These are phyloP conservation scores for Apiospora rasikravindrae DNA, from an alignment of 2,329 filamentous ascomycete genomes.

Conservation along the genomic window DNA sequence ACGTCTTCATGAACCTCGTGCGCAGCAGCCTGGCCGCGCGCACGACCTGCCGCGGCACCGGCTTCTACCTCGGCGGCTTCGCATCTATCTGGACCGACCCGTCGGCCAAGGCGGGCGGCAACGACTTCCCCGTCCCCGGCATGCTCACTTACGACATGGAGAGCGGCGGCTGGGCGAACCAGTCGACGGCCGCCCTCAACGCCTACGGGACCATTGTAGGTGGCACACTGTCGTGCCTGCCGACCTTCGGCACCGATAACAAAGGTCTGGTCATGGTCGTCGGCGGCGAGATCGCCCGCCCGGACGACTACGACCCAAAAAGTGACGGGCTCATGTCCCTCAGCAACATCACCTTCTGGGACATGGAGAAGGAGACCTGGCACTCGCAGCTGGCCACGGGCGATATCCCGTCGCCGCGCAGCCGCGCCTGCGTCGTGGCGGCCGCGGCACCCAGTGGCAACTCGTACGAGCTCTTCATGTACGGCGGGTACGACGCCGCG, in stretches of 20 bases:
- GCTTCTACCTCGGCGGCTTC: slow-evolving; percentile 20
- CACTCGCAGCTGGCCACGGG: slow-evolving; percentile 21
- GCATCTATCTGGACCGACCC: slow-evolving; percentile 19
- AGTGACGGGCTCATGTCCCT: not conserved
- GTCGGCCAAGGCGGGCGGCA: not conserved
- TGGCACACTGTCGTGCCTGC: slow-evolving; percentile 19
- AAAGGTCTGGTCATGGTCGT: slow-evolving; percentile 12
- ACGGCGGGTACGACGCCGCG: slow-evolving; percentile 20
- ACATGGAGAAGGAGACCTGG: slow-evolving; percentile 22
- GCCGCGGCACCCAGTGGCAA: not conserved
- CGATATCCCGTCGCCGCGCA: slow-evolving; percentile 21
- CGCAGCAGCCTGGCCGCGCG: slow-evolving; percentile 5
- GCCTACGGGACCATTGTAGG: slow-evolving; percentile 14
- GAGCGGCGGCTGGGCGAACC: slow-evolving; percentile 21
- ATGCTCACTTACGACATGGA: slow-evolving; percentile 23
- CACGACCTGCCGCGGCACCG: slow-evolving; percentile 19
- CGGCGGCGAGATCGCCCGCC: slow-evolving; percentile 17
- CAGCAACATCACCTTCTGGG: slow-evolving; percentile 21
- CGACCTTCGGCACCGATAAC: slow-evolving; percentile 13
- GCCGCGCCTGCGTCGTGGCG: slow-evolving; percentile 20
- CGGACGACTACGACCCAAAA: slow-evolving; percentile 5
- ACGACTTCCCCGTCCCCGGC: slow-evolving; percentile 15
- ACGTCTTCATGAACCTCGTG: slow-evolving; percentile 20
- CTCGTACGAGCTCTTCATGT: slow-evolving; percentile 23
- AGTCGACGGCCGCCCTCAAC: slow-evolving; percentile 20